phyloP scores from a whole-genome alignment of 768 basidiomycete genomes.

The Pisolithus tinctorius region DNA sequence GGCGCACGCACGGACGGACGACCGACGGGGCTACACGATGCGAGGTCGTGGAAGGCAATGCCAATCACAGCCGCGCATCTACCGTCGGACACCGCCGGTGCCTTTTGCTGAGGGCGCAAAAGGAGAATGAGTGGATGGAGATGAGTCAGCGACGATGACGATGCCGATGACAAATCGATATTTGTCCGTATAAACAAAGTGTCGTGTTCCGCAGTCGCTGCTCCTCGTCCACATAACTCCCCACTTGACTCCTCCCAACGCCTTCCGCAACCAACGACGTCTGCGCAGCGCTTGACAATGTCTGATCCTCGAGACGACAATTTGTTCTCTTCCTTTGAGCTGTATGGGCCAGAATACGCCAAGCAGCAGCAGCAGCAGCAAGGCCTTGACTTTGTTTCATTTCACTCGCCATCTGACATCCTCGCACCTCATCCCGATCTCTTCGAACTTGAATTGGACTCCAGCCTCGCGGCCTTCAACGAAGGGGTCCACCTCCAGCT shows the following conservation, averaged over 20 bases:
- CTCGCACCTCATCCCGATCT: constrained; percentile 74
- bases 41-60: too few species aligned
- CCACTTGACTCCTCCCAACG: constrained; percentile 3
- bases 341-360: constrained; percentile 31
- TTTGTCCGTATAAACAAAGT: constrained; percentile 17
- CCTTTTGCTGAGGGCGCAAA: too few species aligned
- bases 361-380: constrained; percentile 29
- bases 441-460: constrained; percentile 80
- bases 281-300: constrained; percentile 18
- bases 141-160: too few species aligned
- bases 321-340: constrained; percentile 28
- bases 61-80: too few species aligned
- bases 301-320: constrained; percentile 25
- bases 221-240: constrained; percentile 2
- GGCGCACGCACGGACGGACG: background rate
- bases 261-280: constrained; percentile 16
- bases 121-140: too few species aligned
- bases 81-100: too few species aligned
- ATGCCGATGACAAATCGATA: constrained; percentile 22
- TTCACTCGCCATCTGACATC: constrained; percentile 62
- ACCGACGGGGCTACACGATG: background rate
- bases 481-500: constrained; percentile 50
- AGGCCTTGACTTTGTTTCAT: constrained; percentile 61
- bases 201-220: constrained; percentile 29
- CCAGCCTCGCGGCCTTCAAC: constrained; percentile 60